Base-by-base conservation (phyloP, 148 eudicot species). In the Euryodendron excelsum region DNA sequence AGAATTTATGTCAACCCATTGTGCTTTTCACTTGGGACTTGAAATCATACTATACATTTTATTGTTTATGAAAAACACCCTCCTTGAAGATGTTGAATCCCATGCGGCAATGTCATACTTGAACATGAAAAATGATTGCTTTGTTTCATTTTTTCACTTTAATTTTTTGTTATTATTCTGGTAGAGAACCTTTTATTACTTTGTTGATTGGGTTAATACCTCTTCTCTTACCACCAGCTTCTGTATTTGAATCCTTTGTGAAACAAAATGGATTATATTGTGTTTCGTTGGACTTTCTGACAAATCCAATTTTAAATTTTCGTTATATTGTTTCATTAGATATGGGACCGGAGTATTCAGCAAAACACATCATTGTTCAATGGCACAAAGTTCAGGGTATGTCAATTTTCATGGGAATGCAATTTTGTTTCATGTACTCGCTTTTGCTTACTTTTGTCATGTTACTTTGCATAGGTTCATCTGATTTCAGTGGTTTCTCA, bases 351-450 rank as follows among this genome's bases (percentile, higher is more conserved):
- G 75, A 91, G 87, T 79, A 81, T 82, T 85, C 86, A 80, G 67
- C 85, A 80, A 69, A 89, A 84, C 77, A 6, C 91, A 30, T 89
- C 95, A 21, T 64, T 94, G 80, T 92, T 70, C 84, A 92, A 92
- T 80, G 98, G 95, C 33, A 79, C 61, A 58, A 94, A 94, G 84
- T 94, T 94, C 80, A 89, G 98, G 87, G 98, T 94, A 89, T 72
- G 93, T 70, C 15, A 60, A 71, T 69, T 62, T 72, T 34, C 45
- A 25, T 59, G 12, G 30, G 15, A 1, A 64, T 47, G 52, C 47
- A 45, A 13, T 61, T 41, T 78, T 56, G 1, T 69, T 15, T 36
- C 60, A 37, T 53, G 28, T 14, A 25, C 20, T 34, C 6, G 2
- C 18, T 78, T 58, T 53, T 11, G 14, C 18, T 3, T 18, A 56